Conservation (phyloP, 768 basidiomycete genomes). For the Boletus pseudo-olivaceus region DNA sequence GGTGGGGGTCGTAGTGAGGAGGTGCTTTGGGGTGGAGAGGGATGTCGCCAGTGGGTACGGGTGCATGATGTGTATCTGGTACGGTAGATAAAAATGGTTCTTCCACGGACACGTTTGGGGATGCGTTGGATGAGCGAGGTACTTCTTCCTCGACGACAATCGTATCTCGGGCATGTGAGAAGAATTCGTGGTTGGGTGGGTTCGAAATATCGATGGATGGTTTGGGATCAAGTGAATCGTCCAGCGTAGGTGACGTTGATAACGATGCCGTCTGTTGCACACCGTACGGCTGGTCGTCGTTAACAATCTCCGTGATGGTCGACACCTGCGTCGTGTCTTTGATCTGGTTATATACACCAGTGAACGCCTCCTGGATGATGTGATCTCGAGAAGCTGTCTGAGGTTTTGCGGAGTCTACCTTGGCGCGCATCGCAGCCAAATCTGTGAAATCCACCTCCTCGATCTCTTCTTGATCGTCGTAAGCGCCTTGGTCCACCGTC, state of each 20-base stretch:
- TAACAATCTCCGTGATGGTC: constrained; percentile 1
- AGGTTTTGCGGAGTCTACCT: constrained; percentile 8
- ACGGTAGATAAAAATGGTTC: background rate
- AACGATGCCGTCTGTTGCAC: background rate
- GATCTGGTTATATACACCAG: constrained; percentile 33
- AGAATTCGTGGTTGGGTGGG: background rate
- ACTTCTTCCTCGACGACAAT: background rate
- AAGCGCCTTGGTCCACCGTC: background rate
- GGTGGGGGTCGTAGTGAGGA: background rate
- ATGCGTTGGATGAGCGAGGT: no score
- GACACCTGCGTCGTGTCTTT: background rate
- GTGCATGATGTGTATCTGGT: background rate
- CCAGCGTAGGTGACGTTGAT: background rate
- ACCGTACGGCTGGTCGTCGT: background rate
- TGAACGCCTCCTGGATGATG: constrained; percentile 34
- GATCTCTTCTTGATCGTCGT: constrained; percentile 45
- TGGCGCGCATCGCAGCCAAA: constrained; percentile 17
- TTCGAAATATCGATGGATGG: constrained; percentile 10
- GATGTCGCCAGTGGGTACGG: background rate
- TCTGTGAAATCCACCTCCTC: constrained; percentile 50
- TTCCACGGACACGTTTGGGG: background rate
- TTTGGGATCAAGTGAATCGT: constrained; percentile 5
- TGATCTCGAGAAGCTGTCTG: constrained; percentile 9
- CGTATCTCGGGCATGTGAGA: background rate
- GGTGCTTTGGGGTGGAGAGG: background rate